Conservation (phyloP, 2,329 filamentous ascomycete species). For the Xylariales sp. region DNA sequence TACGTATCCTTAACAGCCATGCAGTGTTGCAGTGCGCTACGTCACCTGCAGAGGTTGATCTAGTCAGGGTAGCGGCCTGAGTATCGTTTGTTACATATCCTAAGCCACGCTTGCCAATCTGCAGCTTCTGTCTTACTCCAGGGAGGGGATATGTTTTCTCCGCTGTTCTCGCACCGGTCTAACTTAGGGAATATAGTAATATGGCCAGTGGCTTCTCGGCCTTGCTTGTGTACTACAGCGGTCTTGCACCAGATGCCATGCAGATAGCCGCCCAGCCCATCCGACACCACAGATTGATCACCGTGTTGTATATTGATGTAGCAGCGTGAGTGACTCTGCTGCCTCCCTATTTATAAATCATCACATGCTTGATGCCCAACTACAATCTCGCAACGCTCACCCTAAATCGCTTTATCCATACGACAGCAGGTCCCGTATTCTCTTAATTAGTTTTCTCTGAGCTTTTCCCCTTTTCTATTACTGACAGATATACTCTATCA, state of each 20-base stretch:
- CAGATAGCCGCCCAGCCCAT: conserved; percentile 35
- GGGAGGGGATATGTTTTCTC: neutral
- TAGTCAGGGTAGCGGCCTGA: conserved; percentile 19
- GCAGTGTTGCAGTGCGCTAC: conserved; percentile 26
- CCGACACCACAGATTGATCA: conserved; percentile 24
- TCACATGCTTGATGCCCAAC: conserved; percentile 4
- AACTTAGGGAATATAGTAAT: conserved; percentile 8
- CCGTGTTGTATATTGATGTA: neutral
- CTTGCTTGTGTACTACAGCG: conserved; percentile 21
- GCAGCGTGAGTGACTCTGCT: neutral
- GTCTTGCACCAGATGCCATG: conserved; percentile 22
- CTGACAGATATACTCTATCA: neutral
- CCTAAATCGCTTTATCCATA: neutral
- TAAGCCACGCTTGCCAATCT: conserved; percentile 14
- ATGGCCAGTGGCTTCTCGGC: conserved; percentile 2
- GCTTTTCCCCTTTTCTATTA: neutral
- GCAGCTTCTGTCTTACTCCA: conserved; percentile 13
- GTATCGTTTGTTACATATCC: conserved; percentile 22
- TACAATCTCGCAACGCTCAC: neutral
- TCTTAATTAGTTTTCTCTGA: neutral
- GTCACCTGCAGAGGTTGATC: conserved; percentile 32
- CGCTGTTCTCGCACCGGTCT: neutral
- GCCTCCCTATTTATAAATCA: neutral
- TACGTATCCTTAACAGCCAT: conserved; percentile 13
- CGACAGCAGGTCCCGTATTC: neutral